Evolutionary conservation across 2,329 filamentous ascomycete genomes (phyloP).

Genomic region (Calonectria montana): DNA sequence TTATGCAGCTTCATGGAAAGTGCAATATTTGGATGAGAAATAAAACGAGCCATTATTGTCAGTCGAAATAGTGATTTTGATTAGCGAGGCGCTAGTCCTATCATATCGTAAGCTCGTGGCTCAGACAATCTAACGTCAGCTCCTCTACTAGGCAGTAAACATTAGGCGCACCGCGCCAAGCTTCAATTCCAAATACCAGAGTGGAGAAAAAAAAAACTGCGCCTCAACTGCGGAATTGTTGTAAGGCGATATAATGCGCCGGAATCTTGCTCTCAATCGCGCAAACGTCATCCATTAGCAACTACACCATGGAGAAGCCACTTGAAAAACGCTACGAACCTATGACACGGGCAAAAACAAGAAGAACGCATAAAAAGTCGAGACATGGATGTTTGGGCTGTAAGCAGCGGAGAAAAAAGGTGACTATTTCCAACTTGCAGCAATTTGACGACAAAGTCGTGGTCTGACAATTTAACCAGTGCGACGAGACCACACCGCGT

Average conservation of each 20-base stretch:
- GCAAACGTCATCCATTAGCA: not conserved
- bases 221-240: not conserved
- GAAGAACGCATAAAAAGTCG: conserved; percentile 38
- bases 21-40: too few relatives aligned
- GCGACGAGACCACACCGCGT: conserved; percentile 29
- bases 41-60: too few relatives aligned
- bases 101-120: not conserved
- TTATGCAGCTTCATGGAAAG: too few relatives aligned
- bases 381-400: conserved; percentile 37
- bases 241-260: not conserved
- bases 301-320: not conserved
- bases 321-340: not conserved
- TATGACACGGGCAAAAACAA: conserved; percentile 24
- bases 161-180: not conserved
- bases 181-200: conserved; percentile 9
- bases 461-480: conserved; percentile 15
- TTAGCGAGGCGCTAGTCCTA: not conserved
- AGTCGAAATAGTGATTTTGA: too few relatives aligned
- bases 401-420: conserved; percentile 38
- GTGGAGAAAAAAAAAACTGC: not conserved
- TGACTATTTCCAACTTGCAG: not conserved
- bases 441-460: too few relatives aligned
- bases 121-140: conserved; percentile 1
- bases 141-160: not conserved
- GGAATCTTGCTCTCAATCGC: not conserved